These are phyloP conservation scores for Peronospora destructor DNA, from an alignment of 352 stramenopile genomes.

Conservation along the genomic window DNA sequence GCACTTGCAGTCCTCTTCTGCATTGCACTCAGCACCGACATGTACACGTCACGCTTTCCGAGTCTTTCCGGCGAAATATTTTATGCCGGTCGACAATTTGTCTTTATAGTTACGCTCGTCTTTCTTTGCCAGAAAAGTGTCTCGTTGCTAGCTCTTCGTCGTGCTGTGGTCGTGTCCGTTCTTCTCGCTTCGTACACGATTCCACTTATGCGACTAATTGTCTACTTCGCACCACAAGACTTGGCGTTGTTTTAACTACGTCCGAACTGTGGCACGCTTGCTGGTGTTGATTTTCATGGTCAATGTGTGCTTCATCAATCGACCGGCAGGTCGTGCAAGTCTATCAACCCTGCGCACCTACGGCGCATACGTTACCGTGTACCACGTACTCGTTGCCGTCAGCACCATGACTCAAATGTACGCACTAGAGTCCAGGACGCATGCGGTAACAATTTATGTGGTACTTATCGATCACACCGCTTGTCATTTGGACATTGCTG, in stretches of 20 bases:
- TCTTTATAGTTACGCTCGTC: constrained; percentile 43
- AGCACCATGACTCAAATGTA: constrained; percentile 20
- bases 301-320: constrained; percentile 29
- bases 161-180: constrained; percentile 33
- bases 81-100: constrained; percentile 46
- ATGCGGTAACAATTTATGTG: constrained; percentile 19
- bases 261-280: constrained; percentile 12
- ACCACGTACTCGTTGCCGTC: constrained; percentile 22
- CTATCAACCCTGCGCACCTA: constrained; percentile 21
- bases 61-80: constrained; percentile 30
- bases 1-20: constrained; percentile 29
- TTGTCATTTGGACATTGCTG: constrained; percentile 47
- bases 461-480: constrained; percentile 16
- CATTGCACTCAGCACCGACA: constrained; percentile 23
- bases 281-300: constrained; percentile 26
- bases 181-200: constrained; percentile 45
- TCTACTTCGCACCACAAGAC: constrained; percentile 5
- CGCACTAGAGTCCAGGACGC: background rate
- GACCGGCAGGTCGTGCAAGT: constrained; percentile 31
- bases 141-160: constrained; percentile 40
- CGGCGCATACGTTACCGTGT: constrained; percentile 28
- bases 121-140: constrained; percentile 64
- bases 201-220: constrained; percentile 28
- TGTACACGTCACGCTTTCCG: constrained; percentile 31
- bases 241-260: constrained; percentile 22